A percentile compares a stretch with the other conserved stretches of the same genome.
phyloP scores from a whole-genome alignment of 1,284 basidiomycete species.

The Limonomyces culmigenus region DNA sequence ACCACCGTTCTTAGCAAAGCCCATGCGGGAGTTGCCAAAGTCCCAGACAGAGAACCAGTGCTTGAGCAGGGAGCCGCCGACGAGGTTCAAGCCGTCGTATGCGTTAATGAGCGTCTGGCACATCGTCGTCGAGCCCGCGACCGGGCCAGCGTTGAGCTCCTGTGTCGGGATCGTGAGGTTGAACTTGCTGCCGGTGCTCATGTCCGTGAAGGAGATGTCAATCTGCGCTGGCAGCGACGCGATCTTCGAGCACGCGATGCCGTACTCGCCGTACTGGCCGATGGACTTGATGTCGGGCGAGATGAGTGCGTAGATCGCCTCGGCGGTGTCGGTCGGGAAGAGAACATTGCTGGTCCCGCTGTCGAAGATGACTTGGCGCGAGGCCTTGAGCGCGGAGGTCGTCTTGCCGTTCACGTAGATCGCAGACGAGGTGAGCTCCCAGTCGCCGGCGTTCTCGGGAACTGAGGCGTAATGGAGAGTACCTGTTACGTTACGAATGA shows the following conservation, averaged over 20 bases:
- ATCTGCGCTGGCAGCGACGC: conserved; percentile 27
- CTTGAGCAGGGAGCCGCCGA: conserved; percentile 24
- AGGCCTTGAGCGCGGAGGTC: conserved; percentile 19
- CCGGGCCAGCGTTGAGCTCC: conserved; percentile 38
- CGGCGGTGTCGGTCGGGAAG: conserved; percentile 27
- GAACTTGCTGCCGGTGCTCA: conserved; percentile 25
- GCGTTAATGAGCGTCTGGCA: conserved; percentile 42
- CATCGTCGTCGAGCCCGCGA: conserved; percentile 23
- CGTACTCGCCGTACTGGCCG: conserved; percentile 33
- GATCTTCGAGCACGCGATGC: conserved; percentile 30
- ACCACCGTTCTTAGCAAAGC: no score
- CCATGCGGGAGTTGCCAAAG: conserved; percentile 25
- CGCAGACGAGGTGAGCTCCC: conserved; percentile 28
- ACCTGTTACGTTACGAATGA: conserved; percentile 13
- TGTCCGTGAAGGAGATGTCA: conserved; percentile 29
- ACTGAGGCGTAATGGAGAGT: conserved; percentile 24
- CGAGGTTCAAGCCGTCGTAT: conserved; percentile 4
- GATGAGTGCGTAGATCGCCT: conserved; percentile 39
- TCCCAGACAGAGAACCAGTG: conserved; percentile 44
- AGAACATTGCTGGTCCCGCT: conserved; percentile 37
- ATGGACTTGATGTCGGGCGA: conserved; percentile 35
- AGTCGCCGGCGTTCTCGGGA: conserved; percentile 19
- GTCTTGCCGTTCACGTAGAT: conserved; percentile 36
- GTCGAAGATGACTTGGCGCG: conserved; percentile 33
- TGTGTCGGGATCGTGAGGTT: conserved; percentile 36